These are phyloP conservation scores for Pseudozyma pruni DNA, from an alignment of 1,284 basidiomycete genomes.

Conservation along the genomic window DNA sequence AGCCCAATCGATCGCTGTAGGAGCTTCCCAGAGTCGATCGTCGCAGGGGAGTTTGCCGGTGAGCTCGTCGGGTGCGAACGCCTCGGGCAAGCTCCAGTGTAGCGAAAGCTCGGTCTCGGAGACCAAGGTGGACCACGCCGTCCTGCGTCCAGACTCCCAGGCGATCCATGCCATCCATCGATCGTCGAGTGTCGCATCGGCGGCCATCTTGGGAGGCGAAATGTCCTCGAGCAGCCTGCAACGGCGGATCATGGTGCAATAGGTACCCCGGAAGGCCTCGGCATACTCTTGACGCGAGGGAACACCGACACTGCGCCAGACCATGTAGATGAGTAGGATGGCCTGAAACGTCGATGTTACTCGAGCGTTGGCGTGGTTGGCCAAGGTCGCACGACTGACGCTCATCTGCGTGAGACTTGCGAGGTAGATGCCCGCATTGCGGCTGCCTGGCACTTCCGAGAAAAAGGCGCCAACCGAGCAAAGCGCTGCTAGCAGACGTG, in stretches of 20 bases:
- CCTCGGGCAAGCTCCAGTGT: constrained; percentile 19
- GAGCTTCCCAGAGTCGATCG: constrained; percentile 23
- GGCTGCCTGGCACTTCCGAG: constrained; percentile 24
- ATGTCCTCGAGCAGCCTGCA: constrained; percentile 20
- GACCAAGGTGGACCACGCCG: constrained; percentile 18
- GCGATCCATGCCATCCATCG: constrained; percentile 25
- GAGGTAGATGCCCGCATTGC: constrained; percentile 16
- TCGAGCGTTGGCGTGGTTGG: constrained; percentile 11
- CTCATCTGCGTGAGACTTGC: constrained; percentile 16
- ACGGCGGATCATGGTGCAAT: constrained; percentile 26
- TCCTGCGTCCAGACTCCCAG: constrained; percentile 15
- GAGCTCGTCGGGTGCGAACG: constrained; percentile 20
- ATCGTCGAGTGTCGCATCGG: constrained; percentile 7
- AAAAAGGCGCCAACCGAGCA: constrained; percentile 24
- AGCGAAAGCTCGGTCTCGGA: constrained; percentile 24
- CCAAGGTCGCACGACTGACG: constrained; percentile 5
- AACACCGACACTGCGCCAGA: constrained; percentile 27
- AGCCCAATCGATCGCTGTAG: constrained; percentile 16
- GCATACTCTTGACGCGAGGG: constrained; percentile 23
- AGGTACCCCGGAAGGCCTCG: constrained; percentile 21
- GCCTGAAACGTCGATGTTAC: constrained; percentile 21
- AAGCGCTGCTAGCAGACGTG: constrained; percentile 19
- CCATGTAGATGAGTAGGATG: constrained; percentile 12
- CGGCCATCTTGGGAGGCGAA: constrained; percentile 12
- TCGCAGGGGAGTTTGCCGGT: constrained; percentile 18